These are phyloP conservation scores for Catenaria anguillulae DNA, from an alignment of 371 early-diverging fungal genomes.

Conservation along the genomic window DNA sequence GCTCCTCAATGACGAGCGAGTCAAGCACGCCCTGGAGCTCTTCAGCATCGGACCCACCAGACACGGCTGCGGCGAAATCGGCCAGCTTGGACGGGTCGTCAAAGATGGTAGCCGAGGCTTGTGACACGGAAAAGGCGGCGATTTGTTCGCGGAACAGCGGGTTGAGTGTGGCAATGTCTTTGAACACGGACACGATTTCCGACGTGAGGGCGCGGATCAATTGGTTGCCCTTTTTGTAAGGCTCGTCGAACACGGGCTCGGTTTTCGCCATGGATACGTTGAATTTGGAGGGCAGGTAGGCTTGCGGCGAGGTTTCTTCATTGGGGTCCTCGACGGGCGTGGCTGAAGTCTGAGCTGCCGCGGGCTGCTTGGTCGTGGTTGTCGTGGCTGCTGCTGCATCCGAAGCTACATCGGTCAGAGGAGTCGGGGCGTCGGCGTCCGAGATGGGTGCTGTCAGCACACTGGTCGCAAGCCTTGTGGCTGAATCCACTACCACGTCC, in stretches of 20 bases:
- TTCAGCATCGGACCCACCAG: conserved; percentile 64
- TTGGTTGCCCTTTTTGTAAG: conserved; percentile 65
- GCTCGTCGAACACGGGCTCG: conserved; percentile 66
- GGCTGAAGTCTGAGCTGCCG: too few species aligned
- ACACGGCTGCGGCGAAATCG: conserved; percentile 92
- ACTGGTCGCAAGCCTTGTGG: not conserved
- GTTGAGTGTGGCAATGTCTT: conserved; percentile 83
- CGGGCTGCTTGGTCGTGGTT: not conserved
- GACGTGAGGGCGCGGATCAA: conserved; percentile 84
- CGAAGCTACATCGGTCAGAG: too few species aligned
- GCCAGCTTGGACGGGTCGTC: conserved; percentile 86
- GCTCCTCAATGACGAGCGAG: conserved; percentile 68
- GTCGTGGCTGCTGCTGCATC: not conserved
- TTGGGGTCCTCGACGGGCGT: not conserved
- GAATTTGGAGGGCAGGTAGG: conserved; percentile 11
- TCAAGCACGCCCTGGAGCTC: conserved; percentile 88
- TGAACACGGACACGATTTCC: conserved; percentile 87
- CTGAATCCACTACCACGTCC: not conserved
- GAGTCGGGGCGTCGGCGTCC: not conserved
- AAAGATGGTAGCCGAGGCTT: conserved; percentile 86
- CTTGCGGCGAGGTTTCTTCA: not conserved
- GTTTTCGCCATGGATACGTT: conserved; percentile 66
- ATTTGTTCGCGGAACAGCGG: conserved; percentile 93
- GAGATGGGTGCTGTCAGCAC: not conserved
- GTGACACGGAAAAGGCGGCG: conserved; percentile 83